These are phyloP conservation scores for Paramecium primaurelia DNA, from an alignment of 73 alveolate species.

Conservation along the genomic window DNA sequence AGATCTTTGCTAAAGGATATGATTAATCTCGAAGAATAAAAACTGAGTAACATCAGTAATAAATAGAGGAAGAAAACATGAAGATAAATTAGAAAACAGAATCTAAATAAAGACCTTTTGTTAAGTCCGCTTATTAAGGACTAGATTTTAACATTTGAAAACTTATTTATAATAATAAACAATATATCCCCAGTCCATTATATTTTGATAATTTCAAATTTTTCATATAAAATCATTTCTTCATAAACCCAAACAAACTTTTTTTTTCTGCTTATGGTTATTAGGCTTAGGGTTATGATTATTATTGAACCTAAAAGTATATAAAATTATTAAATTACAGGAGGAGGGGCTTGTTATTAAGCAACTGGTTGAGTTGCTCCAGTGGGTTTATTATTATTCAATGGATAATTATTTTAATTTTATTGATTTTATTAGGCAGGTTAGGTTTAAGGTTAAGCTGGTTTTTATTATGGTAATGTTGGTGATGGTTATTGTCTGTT, in stretches of 20 bases:
- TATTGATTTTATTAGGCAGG: neutral
- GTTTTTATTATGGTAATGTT: neutral
- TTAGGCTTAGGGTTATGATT: neutral
- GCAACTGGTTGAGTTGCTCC: neutral
- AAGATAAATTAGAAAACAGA: neutral
- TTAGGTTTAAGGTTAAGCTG: neutral
- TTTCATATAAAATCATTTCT: neutral
- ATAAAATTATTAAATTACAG: neutral
- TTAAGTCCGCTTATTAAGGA: slow-evolving; percentile 12
- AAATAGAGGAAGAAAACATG: neutral
- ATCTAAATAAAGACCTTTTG: slow-evolving; percentile 4
- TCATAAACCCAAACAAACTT: neutral
- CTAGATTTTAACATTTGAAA: neutral
- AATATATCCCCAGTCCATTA: neutral
- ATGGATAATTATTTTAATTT: neutral
- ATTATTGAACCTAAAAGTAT: neutral
- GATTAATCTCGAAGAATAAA: slow-evolving; percentile 25
- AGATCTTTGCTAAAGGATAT: neutral
- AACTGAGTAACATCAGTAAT: neutral
- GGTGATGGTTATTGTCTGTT: neutral
- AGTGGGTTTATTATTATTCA: neutral
- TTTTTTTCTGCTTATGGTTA: neutral
- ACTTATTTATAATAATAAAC: neutral
- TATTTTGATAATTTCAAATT: neutral
- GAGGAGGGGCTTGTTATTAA: neutral